phyloP scores from a whole-genome alignment of 441 rosid species.

The Arabidopsis hybrid region DNA sequence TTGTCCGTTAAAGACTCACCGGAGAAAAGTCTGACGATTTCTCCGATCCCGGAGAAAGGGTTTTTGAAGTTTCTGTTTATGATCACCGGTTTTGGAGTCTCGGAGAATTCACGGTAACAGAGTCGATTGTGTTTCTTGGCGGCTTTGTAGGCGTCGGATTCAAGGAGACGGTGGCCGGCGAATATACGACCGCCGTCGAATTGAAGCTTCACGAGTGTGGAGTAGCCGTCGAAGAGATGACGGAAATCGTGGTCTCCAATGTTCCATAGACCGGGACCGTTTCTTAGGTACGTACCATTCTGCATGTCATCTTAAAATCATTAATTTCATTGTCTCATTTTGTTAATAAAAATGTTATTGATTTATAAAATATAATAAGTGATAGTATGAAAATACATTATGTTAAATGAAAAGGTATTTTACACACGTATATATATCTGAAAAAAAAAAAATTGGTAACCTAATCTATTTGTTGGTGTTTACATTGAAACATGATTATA shows the following conservation, averaged over 20 bases:
- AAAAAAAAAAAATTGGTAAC: not conserved
- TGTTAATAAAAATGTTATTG: not conserved
- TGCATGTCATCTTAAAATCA: conserved; percentile 49
- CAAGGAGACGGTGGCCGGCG: conserved; percentile 82
- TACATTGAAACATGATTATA: not conserved
- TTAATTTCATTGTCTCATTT: not conserved
- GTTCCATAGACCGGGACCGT: conserved; percentile 96
- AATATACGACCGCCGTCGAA: conserved; percentile 68
- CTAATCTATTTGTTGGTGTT: not conserved
- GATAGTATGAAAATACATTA: not conserved
- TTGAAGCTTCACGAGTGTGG: conserved; percentile 74
- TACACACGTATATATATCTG: not conserved
- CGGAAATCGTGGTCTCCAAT: conserved; percentile 84
- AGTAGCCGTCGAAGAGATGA: conserved; percentile 97
- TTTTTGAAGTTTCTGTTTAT: conserved; percentile 43
- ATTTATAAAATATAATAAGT: not conserved
- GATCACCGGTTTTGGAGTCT: conserved; percentile 63
- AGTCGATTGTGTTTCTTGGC: conserved; percentile 71
- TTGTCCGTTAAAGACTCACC: conserved; percentile 93
- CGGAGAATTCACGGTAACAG: conserved; percentile 95
- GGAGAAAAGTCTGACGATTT: conserved; percentile 74
- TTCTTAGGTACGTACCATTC: conserved; percentile 92
- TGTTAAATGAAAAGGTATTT: not conserved
- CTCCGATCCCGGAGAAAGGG: conserved; percentile 75
- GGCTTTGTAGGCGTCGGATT: conserved; percentile 91